phyloP scores from a whole-genome alignment of 352 stramenopile genomes.

The Phytophthora brassicae region DNA sequence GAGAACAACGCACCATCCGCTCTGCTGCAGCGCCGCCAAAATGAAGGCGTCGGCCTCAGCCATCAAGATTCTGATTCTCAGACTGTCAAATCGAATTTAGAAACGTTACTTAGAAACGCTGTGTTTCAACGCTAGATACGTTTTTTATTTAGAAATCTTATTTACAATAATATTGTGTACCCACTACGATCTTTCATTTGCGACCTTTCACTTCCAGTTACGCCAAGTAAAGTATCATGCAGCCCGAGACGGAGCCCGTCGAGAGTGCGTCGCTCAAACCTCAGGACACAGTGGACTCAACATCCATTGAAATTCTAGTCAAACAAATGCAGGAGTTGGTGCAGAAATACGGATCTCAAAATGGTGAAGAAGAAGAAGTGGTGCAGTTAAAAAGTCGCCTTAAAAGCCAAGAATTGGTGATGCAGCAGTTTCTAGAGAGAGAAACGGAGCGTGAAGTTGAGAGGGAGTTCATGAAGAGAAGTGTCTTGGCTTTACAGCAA shows the following conservation, averaged over 20 bases:
- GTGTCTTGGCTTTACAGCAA: slow-evolving; percentile 68
- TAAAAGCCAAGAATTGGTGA: slow-evolving; percentile 29
- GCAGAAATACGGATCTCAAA: slow-evolving; percentile 35
- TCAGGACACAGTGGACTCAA: neutral
- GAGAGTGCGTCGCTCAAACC: neutral
- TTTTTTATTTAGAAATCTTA: too few relatives aligned
- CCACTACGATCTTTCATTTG: neutral
- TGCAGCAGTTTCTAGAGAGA: slow-evolving; percentile 34
- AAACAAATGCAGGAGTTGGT: slow-evolving; percentile 62
- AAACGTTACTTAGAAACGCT: too few relatives aligned
- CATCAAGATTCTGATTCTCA: slow-evolving; percentile 36
- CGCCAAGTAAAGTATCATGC: neutral
- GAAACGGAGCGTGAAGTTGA: slow-evolving; percentile 41
- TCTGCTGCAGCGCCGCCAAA: slow-evolving; percentile 52
- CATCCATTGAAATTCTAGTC: slow-evolving; percentile 51
- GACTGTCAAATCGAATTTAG: too few relatives aligned
- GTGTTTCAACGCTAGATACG: too few relatives aligned
- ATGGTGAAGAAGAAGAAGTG: slow-evolving; percentile 6
- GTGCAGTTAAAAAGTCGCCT: slow-evolving; percentile 29
- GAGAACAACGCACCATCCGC: slow-evolving; percentile 32
- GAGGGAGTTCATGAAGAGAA: slow-evolving; percentile 56
- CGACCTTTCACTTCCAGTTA: neutral
- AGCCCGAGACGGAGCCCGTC: slow-evolving; percentile 18
- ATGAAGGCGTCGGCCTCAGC: slow-evolving; percentile 50
- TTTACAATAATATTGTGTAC: too few relatives aligned